A percentile compares a stretch with the other conserved stretches of the same genome.
Evolutionary conservation across 2,329 filamentous ascomycete genomes (phyloP).

Genomic region (Elsinoe necatrix): DNA sequence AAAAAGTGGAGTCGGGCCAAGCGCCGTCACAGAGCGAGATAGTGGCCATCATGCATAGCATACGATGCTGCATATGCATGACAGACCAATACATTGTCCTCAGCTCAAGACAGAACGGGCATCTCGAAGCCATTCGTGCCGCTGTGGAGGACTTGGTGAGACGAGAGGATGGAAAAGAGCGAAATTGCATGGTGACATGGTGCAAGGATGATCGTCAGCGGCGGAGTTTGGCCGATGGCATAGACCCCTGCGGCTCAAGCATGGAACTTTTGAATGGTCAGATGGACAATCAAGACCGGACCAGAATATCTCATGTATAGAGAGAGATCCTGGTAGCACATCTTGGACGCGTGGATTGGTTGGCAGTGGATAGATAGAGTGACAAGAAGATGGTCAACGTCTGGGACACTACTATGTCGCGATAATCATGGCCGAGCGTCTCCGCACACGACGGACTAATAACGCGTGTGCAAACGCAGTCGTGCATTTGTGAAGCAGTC

Average conservation of each 20-base stretch:
- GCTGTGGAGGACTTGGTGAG: not conserved
- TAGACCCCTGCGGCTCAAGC: not conserved
- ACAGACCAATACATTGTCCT: not conserved
- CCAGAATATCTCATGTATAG: not conserved
- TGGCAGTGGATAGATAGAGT: not conserved
- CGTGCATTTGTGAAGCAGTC: slow-evolving; percentile 5
- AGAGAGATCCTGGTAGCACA: not conserved
- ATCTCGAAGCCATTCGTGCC: not conserved
- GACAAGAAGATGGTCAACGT: not conserved
- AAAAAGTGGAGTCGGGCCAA: not conserved
- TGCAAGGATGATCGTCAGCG: not conserved
- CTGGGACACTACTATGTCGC: not conserved
- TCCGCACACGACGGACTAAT: not conserved
- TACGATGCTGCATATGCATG: not conserved
- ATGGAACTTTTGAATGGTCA: not conserved
- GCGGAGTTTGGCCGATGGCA: not conserved
- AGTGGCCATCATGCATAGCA: not conserved
- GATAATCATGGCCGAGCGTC: not conserved
- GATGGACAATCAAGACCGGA: not conserved
- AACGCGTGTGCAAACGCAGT: not conserved
- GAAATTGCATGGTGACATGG: not conserved
- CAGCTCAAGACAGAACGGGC: not conserved
- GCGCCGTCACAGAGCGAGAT: not conserved
- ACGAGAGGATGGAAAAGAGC: not conserved
- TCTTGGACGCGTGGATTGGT: not conserved